Percentiles rank a stretch among this genome's conserved stretches.
These are phyloP conservation scores for Atkinsonella hypoxylon DNA, from an alignment of 2,329 filamentous ascomycete genomes.

Conservation along the genomic window DNA sequence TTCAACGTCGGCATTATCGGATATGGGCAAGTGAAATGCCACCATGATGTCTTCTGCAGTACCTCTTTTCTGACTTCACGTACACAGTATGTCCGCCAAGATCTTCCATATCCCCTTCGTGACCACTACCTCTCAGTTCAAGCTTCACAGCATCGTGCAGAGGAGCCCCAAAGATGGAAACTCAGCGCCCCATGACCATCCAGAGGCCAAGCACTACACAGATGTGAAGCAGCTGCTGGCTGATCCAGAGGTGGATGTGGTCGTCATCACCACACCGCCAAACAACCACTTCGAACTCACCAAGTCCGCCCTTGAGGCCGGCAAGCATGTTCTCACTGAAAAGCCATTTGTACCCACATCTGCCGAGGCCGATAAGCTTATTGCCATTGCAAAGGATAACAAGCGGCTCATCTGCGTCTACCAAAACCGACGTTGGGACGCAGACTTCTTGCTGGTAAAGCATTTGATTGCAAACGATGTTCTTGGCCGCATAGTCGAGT, in stretches of 20 bases:
- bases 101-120: constrained; percentile 79
- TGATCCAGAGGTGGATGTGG: constrained; percentile 54
- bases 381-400: constrained; percentile 38
- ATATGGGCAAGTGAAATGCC: constrained; percentile 35
- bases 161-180: constrained; percentile 51
- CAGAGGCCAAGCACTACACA: constrained; percentile 51
- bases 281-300: constrained; percentile 57
- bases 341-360: constrained; percentile 71
- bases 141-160: constrained; percentile 65
- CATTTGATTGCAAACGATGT: constrained; percentile 46
- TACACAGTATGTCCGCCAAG: constrained; percentile 50
- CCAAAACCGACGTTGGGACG: constrained; percentile 68
- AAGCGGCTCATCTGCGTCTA: constrained; percentile 52
- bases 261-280: constrained; percentile 61
- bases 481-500: constrained; percentile 64
- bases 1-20: constrained; percentile 40
- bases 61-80: constrained; percentile 4
- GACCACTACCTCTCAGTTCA: constrained; percentile 48
- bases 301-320: constrained; percentile 51
- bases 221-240: constrained; percentile 49
- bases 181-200: constrained; percentile 58
- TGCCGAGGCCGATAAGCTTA: constrained; percentile 53
- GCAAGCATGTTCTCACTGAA: constrained; percentile 71
- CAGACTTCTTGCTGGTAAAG: constrained; percentile 60
- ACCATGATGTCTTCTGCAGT: neutral